phyloP scores from a whole-genome alignment of 2,329 filamentous ascomycete genomes.

The Fusarium sp. region DNA sequence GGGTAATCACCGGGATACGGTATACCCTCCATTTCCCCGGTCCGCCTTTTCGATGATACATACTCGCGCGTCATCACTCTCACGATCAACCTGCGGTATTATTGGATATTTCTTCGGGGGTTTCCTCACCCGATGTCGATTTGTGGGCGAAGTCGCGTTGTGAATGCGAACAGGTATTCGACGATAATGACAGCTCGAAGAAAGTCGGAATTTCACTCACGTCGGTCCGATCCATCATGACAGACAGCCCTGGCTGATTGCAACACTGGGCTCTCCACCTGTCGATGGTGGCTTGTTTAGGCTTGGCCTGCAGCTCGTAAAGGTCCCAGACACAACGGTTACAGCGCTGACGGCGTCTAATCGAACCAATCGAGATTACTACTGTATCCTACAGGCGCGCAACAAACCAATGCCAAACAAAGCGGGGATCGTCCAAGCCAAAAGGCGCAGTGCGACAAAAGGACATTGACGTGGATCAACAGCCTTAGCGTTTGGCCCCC shows the following conservation, averaged over 20 bases:
- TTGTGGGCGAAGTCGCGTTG: slow-evolving; percentile 10
- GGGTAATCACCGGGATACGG: slow-evolving; percentile 31
- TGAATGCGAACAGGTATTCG: slow-evolving; percentile 2
- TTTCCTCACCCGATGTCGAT: slow-evolving; percentile 8
- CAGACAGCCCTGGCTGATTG: slow-evolving; percentile 33
- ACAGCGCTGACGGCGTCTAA: slow-evolving; percentile 50
- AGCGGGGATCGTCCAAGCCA: slow-evolving; percentile 33
- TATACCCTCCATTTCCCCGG: slow-evolving; percentile 21
- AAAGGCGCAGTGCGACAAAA: slow-evolving; percentile 50
- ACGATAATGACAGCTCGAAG: slow-evolving; percentile 20
- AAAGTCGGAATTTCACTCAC: slow-evolving; percentile 28
- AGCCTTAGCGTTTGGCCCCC: slow-evolving; percentile 48
- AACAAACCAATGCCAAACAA: slow-evolving; percentile 25
- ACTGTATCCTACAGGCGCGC: slow-evolving; percentile 43
- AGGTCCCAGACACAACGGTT: slow-evolving; percentile 18
- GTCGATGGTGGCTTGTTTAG: slow-evolving; percentile 33
- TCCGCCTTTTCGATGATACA: not conserved
- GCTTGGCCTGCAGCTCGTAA: slow-evolving; percentile 40
- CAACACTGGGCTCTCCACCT: slow-evolving; percentile 30
- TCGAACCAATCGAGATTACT: slow-evolving; percentile 48
- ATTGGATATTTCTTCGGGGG: slow-evolving; percentile 4
- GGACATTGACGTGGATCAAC: slow-evolving; percentile 52
- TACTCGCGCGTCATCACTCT: slow-evolving; percentile 8
- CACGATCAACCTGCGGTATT: slow-evolving; percentile 9
- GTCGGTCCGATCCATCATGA: slow-evolving; percentile 34